These are phyloP conservation scores for Saprolegnia parasitica DNA, from an alignment of 352 stramenopile genomes.

Conservation along the genomic window DNA sequence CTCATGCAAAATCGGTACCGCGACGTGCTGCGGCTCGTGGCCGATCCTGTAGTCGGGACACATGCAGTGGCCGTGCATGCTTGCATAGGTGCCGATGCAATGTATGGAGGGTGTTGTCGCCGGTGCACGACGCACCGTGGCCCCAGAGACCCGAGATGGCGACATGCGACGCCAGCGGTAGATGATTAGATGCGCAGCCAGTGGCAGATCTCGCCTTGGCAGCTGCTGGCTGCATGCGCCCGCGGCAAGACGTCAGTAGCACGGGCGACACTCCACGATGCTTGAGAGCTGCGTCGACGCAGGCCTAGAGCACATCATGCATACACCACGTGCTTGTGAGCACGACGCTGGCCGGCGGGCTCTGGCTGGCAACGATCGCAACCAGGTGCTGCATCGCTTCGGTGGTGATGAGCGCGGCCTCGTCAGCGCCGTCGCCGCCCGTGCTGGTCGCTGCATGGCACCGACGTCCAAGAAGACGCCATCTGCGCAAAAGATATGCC, in stretches of 20 bases:
- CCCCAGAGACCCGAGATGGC: not conserved
- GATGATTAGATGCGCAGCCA: not conserved
- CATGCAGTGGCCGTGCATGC: not conserved
- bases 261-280: not conserved
- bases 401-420: not conserved
- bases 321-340: not conserved
- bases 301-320: not conserved
- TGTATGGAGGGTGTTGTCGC: not conserved
- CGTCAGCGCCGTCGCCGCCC: not conserved
- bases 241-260: not conserved
- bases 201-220: not conserved
- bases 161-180: not conserved
- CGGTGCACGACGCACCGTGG: not conserved
- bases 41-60: too few species aligned
- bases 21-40: not conserved
- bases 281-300: not conserved
- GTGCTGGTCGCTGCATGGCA: not conserved
- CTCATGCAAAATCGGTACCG: too few species aligned
- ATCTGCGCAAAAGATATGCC: too few species aligned
- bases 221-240: too few species aligned
- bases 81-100: not conserved
- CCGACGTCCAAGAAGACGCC: not conserved
- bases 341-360: not conserved
- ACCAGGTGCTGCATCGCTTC: not conserved
- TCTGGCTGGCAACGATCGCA: not conserved